phyloP scores from a whole-genome alignment of 495 filamentous ascomycete genomes.

The Penicillium simplicissimum region DNA sequence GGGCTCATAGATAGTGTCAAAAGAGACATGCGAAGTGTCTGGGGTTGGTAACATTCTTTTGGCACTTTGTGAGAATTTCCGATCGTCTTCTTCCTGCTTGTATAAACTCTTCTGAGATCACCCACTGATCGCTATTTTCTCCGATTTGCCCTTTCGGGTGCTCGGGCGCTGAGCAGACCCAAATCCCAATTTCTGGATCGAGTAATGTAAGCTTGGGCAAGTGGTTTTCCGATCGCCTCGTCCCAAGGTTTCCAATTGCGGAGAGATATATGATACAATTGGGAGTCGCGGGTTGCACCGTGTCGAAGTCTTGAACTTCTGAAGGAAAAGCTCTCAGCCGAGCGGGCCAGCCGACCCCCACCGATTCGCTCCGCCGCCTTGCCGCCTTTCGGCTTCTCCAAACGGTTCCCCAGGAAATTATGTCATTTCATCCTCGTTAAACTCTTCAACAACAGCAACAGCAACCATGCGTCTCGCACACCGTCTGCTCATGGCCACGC shows the following conservation, averaged over 20 bases:
- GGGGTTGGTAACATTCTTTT: conserved; percentile 83
- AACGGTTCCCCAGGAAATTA: conserved; percentile 28
- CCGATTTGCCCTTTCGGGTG: background rate
- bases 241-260: background rate
- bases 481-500: conserved; percentile 49
- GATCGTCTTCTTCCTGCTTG: background rate
- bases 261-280: too few species aligned
- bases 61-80: background rate
- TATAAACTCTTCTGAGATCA: background rate
- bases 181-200: background rate
- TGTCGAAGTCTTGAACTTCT: too few species aligned
- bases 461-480: conserved; percentile 35
- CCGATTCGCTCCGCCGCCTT: conserved; percentile 22
- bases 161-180: background rate
- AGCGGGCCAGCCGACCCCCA: background rate
- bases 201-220: background rate
- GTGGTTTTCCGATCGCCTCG: background rate
- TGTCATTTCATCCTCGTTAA: conserved; percentile 24
- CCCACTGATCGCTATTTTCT: background rate
- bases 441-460: conserved; percentile 2
- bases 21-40: conserved; percentile 84
- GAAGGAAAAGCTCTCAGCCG: conserved; percentile 9
- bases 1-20: conserved; percentile 85
- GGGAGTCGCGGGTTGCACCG: too few species aligned
- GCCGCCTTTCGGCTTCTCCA: conserved; percentile 27